Evolutionary conservation across 495 filamentous ascomycete genomes (phyloP).

Genomic region (Neurospora sp.): DNA sequence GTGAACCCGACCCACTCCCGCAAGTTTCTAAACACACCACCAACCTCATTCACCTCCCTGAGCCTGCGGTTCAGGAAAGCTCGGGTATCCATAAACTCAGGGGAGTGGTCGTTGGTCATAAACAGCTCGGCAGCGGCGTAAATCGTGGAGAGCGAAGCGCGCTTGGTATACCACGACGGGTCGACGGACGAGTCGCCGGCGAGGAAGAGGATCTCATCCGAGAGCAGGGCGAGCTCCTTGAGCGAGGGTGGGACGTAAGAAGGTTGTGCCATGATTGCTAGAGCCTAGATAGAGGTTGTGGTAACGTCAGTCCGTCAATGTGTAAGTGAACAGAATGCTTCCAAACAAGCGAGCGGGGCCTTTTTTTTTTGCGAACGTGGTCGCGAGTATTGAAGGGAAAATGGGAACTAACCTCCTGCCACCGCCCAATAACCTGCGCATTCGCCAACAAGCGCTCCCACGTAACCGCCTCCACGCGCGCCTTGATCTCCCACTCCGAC

Average conservation of each 20-base stretch:
- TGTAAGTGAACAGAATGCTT: not conserved
- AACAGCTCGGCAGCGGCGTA: constrained; percentile 83
- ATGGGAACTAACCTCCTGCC: constrained; percentile 66
- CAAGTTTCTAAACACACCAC: constrained; percentile 47
- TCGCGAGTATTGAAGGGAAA: not conserved
- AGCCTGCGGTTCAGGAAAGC: constrained; percentile 69
- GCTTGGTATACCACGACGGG: constrained; percentile 83
- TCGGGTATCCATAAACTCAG: constrained; percentile 60
- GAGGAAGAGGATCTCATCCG: constrained; percentile 80
- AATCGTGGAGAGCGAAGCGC: constrained; percentile 62
- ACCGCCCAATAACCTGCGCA: constrained; percentile 52
- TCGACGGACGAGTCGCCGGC: constrained; percentile 77
- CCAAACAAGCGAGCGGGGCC: not conserved
- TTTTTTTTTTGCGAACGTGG: not conserved
- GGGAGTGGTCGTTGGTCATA: constrained; percentile 76
- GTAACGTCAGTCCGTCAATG: not conserved
- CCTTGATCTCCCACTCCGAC: constrained; percentile 24
- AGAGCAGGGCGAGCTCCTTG: constrained; percentile 64
- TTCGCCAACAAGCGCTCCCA: constrained; percentile 70
- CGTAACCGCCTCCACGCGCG: constrained; percentile 48
- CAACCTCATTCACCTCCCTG: constrained; percentile 52
- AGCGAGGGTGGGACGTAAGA: constrained; percentile 66
- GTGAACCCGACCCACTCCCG: constrained; percentile 72
- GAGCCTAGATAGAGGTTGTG: constrained; percentile 44
- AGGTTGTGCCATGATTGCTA: constrained; percentile 79